Conservation (phyloP, 495 filamentous ascomycete species). For the Physcia stellaris region DNA sequence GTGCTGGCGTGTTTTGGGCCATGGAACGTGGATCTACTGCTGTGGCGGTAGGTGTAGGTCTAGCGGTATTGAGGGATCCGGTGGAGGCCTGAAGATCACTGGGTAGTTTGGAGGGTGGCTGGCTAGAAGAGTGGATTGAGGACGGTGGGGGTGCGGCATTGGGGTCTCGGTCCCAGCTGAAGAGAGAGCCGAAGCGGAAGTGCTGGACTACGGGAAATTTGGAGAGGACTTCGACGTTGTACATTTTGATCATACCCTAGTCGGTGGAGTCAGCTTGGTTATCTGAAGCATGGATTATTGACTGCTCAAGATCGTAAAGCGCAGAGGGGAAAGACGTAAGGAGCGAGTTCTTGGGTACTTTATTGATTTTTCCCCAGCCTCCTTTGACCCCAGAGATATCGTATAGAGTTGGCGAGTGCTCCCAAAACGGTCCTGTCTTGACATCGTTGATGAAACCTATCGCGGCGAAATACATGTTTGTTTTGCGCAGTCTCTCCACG, state of each 20-base stretch:
- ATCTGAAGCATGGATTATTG: too few relatives aligned
- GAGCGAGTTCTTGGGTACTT: too few relatives aligned
- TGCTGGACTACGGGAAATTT: conserved; percentile 63
- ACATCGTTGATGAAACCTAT: conserved; percentile 97
- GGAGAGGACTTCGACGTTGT: conserved; percentile 52
- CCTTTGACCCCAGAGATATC: conserved; percentile 83
- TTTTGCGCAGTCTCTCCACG: conserved; percentile 53
- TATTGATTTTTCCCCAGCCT: conserved; percentile 98
- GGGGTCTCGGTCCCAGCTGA: conserved; percentile 68
- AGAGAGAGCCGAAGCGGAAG: conserved; percentile 64
- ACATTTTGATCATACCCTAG: conserved; percentile 66
- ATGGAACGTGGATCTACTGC: too few relatives aligned
- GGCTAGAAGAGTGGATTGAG: conserved; percentile 44
- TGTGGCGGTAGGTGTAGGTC: too few relatives aligned
- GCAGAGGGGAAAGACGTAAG: not conserved
- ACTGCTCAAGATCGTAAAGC: conserved; percentile 13
- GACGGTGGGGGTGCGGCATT: conserved; percentile 32
- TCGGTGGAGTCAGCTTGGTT: too few relatives aligned
- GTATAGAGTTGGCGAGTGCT: conserved; percentile 88
- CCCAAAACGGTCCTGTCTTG: conserved; percentile 96
- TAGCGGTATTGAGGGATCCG: too few relatives aligned
- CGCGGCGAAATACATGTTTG: conserved; percentile 95
- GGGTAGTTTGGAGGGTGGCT: too few relatives aligned
- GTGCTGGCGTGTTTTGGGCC: too few relatives aligned
- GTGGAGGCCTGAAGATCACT: too few relatives aligned